Evolutionary conservation across 1,284 basidiomycete genomes (phyloP).

Genomic region (Mycosarcoma mackinlayi): DNA sequence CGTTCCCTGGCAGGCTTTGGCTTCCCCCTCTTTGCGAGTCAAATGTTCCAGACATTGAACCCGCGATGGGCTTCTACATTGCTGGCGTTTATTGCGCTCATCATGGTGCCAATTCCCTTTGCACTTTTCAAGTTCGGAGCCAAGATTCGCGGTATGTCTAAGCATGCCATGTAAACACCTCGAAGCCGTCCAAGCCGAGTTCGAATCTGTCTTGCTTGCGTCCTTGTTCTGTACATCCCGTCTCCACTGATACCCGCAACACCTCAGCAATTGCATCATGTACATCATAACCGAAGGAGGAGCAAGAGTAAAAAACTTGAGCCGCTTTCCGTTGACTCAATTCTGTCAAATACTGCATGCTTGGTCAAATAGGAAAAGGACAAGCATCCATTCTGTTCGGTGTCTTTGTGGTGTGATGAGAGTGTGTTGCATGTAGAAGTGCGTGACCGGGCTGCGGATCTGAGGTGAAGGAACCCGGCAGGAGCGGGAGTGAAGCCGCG

Average conservation of each 20-base stretch:
- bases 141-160: constrained; percentile 66
- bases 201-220: neutral
- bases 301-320: no score
- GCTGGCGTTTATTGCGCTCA: constrained; percentile 77
- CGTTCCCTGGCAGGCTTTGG: constrained; percentile 76
- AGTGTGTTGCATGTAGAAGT: no score
- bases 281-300: no score
- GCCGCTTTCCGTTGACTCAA: no score
- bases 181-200: neutral
- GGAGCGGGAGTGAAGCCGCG: no score
- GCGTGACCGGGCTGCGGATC: no score
- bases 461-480: no score
- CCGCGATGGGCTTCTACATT: constrained; percentile 80
- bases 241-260: neutral
- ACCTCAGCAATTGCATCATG: constrained; percentile 1
- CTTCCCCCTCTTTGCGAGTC: constrained; percentile 71
- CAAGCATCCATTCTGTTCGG: no score
- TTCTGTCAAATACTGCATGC: no score
- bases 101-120: constrained; percentile 78
- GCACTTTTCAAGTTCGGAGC: constrained; percentile 70
- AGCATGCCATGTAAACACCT: constrained; percentile 34
- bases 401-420: no score
- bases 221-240: neutral
- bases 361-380: no score
- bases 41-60: constrained; percentile 74